A percentile compares a stretch with the other conserved stretches of the same genome.
Evolutionary conservation across 805 yeast species (phyloP).

Genomic region (Clavispora carvajalis): DNA sequence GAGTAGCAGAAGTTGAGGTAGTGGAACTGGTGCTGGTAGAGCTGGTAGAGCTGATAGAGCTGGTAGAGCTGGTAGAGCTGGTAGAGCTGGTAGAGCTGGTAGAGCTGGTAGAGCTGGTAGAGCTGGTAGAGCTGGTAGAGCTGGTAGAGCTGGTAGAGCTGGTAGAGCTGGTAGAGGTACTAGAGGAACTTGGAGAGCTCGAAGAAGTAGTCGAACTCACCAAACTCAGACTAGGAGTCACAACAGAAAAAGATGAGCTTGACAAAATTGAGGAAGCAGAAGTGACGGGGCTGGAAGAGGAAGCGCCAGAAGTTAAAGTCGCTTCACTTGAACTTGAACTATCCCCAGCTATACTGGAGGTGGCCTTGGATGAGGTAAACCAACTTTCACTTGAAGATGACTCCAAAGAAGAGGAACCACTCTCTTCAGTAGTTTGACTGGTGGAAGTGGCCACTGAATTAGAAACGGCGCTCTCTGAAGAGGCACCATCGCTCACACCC

Average conservation of each 20-base stretch:
- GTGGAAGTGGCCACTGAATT: not conserved
- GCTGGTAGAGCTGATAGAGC: too few relatives aligned
- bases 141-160: too few relatives aligned
- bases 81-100: too few relatives aligned
- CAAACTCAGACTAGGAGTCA: not conserved
- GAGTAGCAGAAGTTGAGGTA: not conserved
- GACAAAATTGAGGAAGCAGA: not conserved
- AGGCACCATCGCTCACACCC: not conserved
- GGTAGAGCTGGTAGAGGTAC: too few relatives aligned
- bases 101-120: too few relatives aligned
- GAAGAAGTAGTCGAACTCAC: not conserved
- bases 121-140: too few relatives aligned
- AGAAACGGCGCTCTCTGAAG: not conserved
- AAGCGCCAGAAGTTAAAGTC: constrained; percentile 1
- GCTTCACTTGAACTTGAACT: not conserved
- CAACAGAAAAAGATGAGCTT: not conserved
- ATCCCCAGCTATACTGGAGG: not conserved
- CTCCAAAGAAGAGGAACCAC: not conserved
- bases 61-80: too few relatives aligned
- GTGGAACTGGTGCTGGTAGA: not conserved
- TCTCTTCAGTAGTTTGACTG: not conserved
- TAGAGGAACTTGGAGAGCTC: too few relatives aligned
- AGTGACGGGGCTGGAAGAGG: constrained; percentile 3
- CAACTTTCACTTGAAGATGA: too few relatives aligned
- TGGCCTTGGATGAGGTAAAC: not conserved